phyloP scores from a whole-genome alignment of 805 yeast genomes.

The Vanderwaltozyma polyspora region DNA sequence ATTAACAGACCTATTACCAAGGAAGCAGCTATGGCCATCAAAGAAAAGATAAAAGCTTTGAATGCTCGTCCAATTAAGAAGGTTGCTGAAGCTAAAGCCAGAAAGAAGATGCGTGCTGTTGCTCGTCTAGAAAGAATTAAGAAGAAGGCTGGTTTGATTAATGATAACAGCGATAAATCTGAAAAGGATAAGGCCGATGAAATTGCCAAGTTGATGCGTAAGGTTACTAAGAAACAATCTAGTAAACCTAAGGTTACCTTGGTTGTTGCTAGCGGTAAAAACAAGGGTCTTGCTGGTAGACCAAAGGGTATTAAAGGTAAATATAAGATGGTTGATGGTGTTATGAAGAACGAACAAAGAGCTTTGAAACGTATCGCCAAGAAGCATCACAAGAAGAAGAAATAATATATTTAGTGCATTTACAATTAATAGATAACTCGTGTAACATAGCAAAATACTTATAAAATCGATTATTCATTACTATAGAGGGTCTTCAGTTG shows the following conservation, averaged over 20 bases:
- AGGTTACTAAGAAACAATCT: slow-evolving; percentile 59
- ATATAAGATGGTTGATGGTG: slow-evolving; percentile 99
- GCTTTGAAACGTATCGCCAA: slow-evolving; percentile 84
- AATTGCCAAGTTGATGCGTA: slow-evolving; percentile 74
- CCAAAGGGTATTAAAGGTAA: slow-evolving; percentile 96
- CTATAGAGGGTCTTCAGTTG: no score
- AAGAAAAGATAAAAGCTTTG: slow-evolving; percentile 64
- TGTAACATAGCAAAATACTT: slow-evolving; percentile 1
- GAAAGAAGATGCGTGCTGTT: slow-evolving; percentile 89
- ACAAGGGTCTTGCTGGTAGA: slow-evolving; percentile 83
- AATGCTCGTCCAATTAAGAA: slow-evolving; percentile 98
- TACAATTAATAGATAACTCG: not conserved
- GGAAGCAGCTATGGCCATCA: slow-evolving; percentile 74
- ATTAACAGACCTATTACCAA: slow-evolving; percentile 87
- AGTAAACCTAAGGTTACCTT: slow-evolving; percentile 74
- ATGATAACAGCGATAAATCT: slow-evolving; percentile 75
- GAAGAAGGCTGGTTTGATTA: slow-evolving; percentile 85
- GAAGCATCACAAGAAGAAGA: slow-evolving; percentile 46
- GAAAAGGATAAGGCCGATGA: slow-evolving; percentile 94
- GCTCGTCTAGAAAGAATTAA: slow-evolving; percentile 77
- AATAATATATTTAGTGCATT: slow-evolving; percentile 14
- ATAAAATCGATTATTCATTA: no score
- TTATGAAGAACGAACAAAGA: slow-evolving; percentile 91
- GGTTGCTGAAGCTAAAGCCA: slow-evolving; percentile 94
- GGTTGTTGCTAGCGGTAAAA: slow-evolving; percentile 78